Percentiles rank a stretch among this genome's conserved stretches.
Conservation (phyloP, 2,329 filamentous ascomycete genomes). For the Clarireedia monteithiana region DNA sequence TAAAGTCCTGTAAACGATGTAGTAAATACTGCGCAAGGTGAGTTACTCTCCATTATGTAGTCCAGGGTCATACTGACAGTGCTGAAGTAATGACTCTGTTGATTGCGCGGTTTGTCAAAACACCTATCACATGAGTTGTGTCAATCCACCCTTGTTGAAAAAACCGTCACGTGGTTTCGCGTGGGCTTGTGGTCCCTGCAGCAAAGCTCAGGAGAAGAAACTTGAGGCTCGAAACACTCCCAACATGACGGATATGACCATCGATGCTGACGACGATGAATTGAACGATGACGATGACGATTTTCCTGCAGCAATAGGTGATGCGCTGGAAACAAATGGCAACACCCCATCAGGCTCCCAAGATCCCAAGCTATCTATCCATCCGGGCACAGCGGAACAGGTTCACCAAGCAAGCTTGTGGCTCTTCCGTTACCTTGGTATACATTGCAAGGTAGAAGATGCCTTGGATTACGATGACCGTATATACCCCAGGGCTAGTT, state of each 20-base stretch:
- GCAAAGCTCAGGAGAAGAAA: slow-evolving; percentile 88
- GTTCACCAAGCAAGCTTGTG: slow-evolving; percentile 89
- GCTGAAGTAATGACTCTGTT: slow-evolving; percentile 75
- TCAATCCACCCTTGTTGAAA: slow-evolving; percentile 82
- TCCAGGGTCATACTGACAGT: slow-evolving; percentile 3
- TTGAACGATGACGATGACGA: slow-evolving; percentile 62
- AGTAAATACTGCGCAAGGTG: slow-evolving; percentile 85
- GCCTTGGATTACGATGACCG: slow-evolving; percentile 94
- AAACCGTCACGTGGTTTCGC: slow-evolving; percentile 97
- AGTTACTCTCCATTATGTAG: slow-evolving; percentile 29
- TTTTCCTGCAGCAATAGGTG: slow-evolving; percentile 45
- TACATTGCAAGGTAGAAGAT: slow-evolving; percentile 92
- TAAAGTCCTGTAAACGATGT: slow-evolving; percentile 94
- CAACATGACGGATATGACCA: slow-evolving; percentile 56
- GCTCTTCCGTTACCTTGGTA: slow-evolving; percentile 92
- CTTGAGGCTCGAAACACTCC: slow-evolving; percentile 86
- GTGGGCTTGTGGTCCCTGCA: slow-evolving; percentile 95
- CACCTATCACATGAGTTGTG: slow-evolving; percentile 98
- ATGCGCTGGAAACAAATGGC: slow-evolving; percentile 43
- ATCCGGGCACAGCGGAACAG: slow-evolving; percentile 70
- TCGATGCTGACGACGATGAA: slow-evolving; percentile 59
- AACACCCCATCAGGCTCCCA: slow-evolving; percentile 51
- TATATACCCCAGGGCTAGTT: slow-evolving; percentile 93
- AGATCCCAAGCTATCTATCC: slow-evolving; percentile 47
- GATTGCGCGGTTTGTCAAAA: slow-evolving; percentile 92